Evolutionary conservation across 2,329 filamentous ascomycete species (phyloP).

Genomic region (Aureobasidium musti): DNA sequence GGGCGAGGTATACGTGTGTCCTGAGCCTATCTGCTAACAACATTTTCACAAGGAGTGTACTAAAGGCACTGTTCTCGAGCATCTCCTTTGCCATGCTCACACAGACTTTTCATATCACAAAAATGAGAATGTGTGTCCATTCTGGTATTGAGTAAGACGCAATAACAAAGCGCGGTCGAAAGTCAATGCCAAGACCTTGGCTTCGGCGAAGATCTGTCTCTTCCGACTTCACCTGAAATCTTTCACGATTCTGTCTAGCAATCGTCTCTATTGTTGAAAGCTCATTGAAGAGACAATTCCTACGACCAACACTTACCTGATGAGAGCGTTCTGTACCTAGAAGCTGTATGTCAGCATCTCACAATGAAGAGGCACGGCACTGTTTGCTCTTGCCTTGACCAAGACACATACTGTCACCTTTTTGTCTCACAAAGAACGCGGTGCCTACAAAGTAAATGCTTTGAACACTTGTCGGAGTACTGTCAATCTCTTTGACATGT

Average conservation of each 20-base stretch:
- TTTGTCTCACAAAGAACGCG: not conserved
- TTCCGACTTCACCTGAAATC: not conserved
- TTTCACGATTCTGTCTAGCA: not conserved
- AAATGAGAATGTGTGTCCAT: no score
- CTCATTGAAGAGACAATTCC: not conserved
- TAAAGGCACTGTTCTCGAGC: no score
- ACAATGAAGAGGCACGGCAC: not conserved
- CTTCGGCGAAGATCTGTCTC: not conserved
- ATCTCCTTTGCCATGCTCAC: no score
- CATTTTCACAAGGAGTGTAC: no score
- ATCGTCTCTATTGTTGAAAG: not conserved
- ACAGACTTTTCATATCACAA: no score
- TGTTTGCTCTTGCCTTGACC: not conserved
- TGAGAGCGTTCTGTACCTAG: no score
- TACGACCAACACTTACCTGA: no score
- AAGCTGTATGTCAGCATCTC: not conserved
- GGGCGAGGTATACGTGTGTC: no score
- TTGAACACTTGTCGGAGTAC: not conserved
- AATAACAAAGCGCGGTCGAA: no score
- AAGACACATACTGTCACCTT: not conserved
- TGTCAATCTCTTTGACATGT: not conserved
- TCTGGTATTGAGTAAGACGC: no score
- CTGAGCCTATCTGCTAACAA: no score
- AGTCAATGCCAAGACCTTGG: not conserved
- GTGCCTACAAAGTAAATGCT: not conserved